Percentiles rank a stretch among this genome's conserved stretches.
Evolutionary conservation across 345 rosid genomes (phyloP).

Genomic region (Corchorus olitorius): DNA sequence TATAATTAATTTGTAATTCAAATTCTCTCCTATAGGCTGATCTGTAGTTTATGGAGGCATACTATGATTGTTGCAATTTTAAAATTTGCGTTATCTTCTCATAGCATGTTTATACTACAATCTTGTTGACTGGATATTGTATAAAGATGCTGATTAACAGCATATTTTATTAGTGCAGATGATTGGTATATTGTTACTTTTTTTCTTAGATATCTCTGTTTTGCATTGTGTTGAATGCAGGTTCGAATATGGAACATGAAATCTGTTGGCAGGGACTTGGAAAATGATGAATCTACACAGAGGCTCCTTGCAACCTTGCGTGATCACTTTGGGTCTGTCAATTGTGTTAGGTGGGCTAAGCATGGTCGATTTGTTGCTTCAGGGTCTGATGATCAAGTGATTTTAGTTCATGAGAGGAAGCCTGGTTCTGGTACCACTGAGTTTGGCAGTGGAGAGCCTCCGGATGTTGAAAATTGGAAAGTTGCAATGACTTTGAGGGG

Average conservation of each 20-base stretch:
- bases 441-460: constrained; percentile 98
- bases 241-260: constrained; percentile 96
- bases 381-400: constrained; percentile 96
- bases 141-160: background rate
- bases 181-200: background rate
- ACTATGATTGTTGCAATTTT: no score
- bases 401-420: constrained; percentile 89
- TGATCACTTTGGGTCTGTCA: constrained; percentile 99
- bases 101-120: background rate
- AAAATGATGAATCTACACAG: constrained; percentile 56
- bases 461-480: constrained; percentile 99
- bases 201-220: background rate
- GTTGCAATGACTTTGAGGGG: constrained; percentile 95
- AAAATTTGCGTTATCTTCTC: no score
- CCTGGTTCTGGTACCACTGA: constrained; percentile 98
- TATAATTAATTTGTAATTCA: no score
- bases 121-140: background rate
- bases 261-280: constrained; percentile 66
- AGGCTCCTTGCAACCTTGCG: constrained; percentile 96
- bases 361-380: constrained; percentile 89
- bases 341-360: constrained; percentile 99
- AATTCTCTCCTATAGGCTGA: no score
- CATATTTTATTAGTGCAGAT: background rate
- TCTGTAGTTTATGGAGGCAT: no score
- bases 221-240: constrained; percentile 38